phyloP scores from a whole-genome alignment of 2,329 filamentous ascomycete species.

The Fusarium tanahbumbuense region DNA sequence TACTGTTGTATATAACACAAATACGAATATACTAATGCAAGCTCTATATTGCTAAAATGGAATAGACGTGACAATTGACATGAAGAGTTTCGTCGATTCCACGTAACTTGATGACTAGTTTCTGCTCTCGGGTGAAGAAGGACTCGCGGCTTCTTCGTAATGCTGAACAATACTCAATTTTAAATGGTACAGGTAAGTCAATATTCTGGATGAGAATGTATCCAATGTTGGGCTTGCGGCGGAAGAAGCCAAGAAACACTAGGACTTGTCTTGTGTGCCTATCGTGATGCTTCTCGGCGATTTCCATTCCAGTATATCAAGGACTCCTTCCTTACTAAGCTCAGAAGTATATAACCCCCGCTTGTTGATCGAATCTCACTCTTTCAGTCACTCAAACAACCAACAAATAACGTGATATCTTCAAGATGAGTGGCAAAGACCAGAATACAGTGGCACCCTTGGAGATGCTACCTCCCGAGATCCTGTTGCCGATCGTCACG shows the following conservation, averaged over 20 bases:
- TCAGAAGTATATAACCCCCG: not conserved
- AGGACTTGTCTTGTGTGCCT: too few relatives aligned
- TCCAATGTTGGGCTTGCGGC: too few relatives aligned
- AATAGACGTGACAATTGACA: not conserved
- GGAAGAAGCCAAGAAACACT: too few relatives aligned
- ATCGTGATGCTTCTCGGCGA: not conserved
- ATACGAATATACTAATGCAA: too few relatives aligned
- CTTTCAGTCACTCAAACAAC: not conserved
- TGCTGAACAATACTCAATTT: not conserved
- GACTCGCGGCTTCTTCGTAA: not conserved
- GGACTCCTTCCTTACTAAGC: not conserved
- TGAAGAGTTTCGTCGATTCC: not conserved
- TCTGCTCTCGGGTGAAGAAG: too few relatives aligned
- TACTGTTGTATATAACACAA: too few relatives aligned
- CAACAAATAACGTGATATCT: not conserved
- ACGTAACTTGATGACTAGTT: not conserved
- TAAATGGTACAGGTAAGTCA: too few relatives aligned
- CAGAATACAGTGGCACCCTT: not conserved
- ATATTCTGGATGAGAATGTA: too few relatives aligned
- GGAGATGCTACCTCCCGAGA: not conserved
- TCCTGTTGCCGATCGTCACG: not conserved
- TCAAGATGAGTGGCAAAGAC: rapidly evolving
- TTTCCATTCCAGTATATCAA: not conserved
- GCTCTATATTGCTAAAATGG: too few relatives aligned
- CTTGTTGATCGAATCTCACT: not conserved